Conservation (phyloP, 805 yeast genomes). For the Ogataea corticis region DNA sequence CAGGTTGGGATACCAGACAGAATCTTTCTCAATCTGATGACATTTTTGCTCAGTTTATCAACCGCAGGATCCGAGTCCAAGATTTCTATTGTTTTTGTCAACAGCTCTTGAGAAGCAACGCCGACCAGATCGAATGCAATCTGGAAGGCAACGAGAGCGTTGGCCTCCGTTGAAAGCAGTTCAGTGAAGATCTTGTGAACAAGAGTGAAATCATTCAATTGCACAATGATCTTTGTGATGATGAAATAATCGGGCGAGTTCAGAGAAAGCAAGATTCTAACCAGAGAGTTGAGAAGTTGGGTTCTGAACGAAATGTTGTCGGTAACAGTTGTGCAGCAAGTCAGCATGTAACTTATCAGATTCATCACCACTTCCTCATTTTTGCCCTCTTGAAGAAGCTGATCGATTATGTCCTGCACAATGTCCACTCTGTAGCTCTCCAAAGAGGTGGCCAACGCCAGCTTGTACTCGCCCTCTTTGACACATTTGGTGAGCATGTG, state of each 20-base stretch:
- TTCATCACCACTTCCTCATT: slow-evolving; percentile 55
- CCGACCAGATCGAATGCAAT: slow-evolving; percentile 93
- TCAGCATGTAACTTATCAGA: slow-evolving; percentile 72
- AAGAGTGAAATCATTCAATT: slow-evolving; percentile 72
- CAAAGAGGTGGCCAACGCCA: slow-evolving; percentile 87
- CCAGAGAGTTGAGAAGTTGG: slow-evolving; percentile 61
- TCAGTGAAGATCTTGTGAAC: slow-evolving; percentile 70
- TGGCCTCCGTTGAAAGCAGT: slow-evolving; percentile 44
- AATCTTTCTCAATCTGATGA: slow-evolving; percentile 59
- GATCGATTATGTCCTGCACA: slow-evolving; percentile 56
- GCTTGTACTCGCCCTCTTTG: slow-evolving; percentile 63
- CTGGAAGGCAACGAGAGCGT: slow-evolving; percentile 73
- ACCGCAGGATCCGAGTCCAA: slow-evolving; percentile 34
- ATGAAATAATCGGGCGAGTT: slow-evolving; percentile 77
- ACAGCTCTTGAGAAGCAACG: slow-evolving; percentile 86
- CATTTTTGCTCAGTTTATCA: slow-evolving; percentile 29
- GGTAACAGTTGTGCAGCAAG: slow-evolving; percentile 69
- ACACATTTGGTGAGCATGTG: slow-evolving; percentile 84
- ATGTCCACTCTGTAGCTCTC: slow-evolving; percentile 87
- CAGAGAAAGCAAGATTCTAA: slow-evolving; percentile 57
- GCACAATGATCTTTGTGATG: slow-evolving; percentile 82
- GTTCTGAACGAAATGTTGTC: slow-evolving; percentile 66
- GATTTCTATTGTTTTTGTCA: slow-evolving; percentile 53
- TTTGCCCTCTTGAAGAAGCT: slow-evolving; percentile 34
- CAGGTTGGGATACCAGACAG: slow-evolving; percentile 92